Evolutionary conservation across 176 grass and related monocot genomes (phyloP).

Genomic region (Aegilops tauschii): DNA sequence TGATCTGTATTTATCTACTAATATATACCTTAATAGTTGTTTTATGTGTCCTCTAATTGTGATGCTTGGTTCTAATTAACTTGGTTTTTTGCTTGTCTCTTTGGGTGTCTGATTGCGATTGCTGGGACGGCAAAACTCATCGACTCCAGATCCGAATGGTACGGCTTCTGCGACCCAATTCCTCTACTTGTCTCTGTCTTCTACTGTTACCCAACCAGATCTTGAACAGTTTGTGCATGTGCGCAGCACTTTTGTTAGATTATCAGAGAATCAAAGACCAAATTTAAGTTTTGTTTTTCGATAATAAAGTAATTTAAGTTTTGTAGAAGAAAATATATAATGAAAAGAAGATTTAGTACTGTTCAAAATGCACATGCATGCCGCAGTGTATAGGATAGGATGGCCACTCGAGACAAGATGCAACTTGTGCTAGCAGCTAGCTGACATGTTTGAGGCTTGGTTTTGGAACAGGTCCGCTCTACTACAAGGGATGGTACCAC

Average conservation of each 20-base stretch:
- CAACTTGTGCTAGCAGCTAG: too few relatives aligned
- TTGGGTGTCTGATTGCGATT: slow-evolving; percentile 19
- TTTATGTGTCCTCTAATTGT: too few relatives aligned
- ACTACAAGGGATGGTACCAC: slow-evolving; percentile 59
- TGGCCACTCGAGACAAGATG: too few relatives aligned
- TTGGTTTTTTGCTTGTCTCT: slow-evolving; percentile 2
- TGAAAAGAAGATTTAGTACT: not conserved
- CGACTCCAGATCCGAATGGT: slow-evolving; percentile 63
- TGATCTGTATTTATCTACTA: not conserved
- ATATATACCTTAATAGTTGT: too few relatives aligned
- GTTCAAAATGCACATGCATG: slow-evolving; percentile 16
- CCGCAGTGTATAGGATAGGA: not conserved
- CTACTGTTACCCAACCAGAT: not conserved
- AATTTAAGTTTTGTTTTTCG: not conserved
- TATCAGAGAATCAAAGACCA: not conserved
- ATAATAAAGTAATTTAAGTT: not conserved
- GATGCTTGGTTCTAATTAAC: slow-evolving; percentile 30
- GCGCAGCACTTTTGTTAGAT: not conserved
- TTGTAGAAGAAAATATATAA: not conserved
- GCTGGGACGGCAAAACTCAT: slow-evolving; percentile 26
- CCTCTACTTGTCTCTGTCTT: slow-evolving; percentile 3
- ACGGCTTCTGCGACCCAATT: slow-evolving; percentile 28
- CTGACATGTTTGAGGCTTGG: too few relatives aligned
- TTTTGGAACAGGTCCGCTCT: slow-evolving; percentile 34
- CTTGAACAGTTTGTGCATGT: not conserved